Conservation (phyloP, 2,329 filamentous ascomycete species). For the Verticillium tricorpus region DNA sequence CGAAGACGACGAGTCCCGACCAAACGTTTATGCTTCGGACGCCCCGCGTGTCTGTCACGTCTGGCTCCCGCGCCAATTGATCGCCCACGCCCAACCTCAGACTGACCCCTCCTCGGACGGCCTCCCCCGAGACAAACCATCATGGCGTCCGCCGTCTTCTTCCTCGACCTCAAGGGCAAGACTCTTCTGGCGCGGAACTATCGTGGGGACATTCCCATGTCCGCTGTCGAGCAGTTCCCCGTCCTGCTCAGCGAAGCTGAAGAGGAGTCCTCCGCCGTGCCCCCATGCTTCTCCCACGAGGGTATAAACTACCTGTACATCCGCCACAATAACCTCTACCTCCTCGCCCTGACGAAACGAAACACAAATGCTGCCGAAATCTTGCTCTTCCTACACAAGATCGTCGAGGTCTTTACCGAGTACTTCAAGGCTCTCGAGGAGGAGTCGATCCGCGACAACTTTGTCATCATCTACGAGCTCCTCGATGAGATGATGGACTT, state of each 20-base stretch:
- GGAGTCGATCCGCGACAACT: conserved; percentile 98
- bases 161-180: conserved; percentile 99
- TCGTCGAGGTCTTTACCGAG: conserved; percentile 98
- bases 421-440: conserved; percentile 99
- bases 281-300: conserved; percentile 96
- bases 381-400: conserved; percentile 93
- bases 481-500: conserved; percentile 99
- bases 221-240: conserved; percentile 96
- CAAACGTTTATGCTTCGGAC: conserved; percentile 5
- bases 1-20: background rate
- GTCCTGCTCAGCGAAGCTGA: conserved; percentile 94
- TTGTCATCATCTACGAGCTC: conserved; percentile 97
- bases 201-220: conserved; percentile 98
- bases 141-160: conserved; percentile 98
- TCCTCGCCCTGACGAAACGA: conserved; percentile 94
- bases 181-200: conserved; percentile 98
- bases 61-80: conserved; percentile 22
- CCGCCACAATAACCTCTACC: conserved; percentile 97
- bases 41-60: conserved; percentile 6
- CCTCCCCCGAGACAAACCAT: conserved; percentile 24
- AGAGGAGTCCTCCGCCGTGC: conserved; percentile 96
- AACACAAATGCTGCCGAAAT: conserved; percentile 99
- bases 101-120: conserved; percentile 14
- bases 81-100: conserved; percentile 13
- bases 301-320: conserved; percentile 99